A percentile compares a stretch with the other conserved stretches of the same genome.
phyloP scores from a whole-genome alignment of 2,329 filamentous ascomycete species.

The Epichloe elymi region DNA sequence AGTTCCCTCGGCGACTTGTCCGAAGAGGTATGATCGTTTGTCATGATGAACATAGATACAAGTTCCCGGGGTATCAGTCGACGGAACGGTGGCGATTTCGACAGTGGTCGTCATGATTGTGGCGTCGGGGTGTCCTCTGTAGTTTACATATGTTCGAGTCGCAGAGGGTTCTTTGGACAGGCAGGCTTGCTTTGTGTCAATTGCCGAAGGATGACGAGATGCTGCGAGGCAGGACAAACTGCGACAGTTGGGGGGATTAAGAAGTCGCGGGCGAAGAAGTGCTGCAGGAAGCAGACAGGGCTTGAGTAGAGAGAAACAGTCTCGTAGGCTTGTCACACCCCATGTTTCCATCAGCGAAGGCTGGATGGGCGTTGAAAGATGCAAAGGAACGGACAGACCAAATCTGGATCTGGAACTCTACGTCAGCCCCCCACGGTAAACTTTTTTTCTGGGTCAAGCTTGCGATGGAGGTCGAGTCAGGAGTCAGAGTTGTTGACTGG shows the following conservation, averaged over 20 bases:
- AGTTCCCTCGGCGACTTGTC: constrained; percentile 68
- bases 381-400: neutral
- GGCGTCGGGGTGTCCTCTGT: neutral
- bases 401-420: neutral
- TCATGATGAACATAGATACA: constrained; percentile 68
- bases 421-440: neutral
- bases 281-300: neutral
- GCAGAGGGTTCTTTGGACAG: neutral
- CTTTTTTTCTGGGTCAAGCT: neutral
- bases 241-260: neutral
- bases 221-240: neutral
- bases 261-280: neutral
- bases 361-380: neutral
- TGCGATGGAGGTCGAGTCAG: too few species aligned
- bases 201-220: neutral
- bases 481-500: too few species aligned
- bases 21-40: constrained; percentile 72
- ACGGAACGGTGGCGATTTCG: constrained; percentile 69
- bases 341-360: constrained; percentile 5
- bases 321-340: constrained; percentile 1
- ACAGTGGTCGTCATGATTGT: constrained; percentile 56
- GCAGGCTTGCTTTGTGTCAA: neutral
- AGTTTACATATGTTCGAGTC: neutral
- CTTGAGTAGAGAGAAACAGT: neutral
- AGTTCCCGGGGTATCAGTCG: constrained; percentile 76